A percentile compares a stretch with the other conserved stretches of the same genome.
Conservation (phyloP, 495 filamentous ascomycete genomes). For the Aspergillus baeticus region DNA sequence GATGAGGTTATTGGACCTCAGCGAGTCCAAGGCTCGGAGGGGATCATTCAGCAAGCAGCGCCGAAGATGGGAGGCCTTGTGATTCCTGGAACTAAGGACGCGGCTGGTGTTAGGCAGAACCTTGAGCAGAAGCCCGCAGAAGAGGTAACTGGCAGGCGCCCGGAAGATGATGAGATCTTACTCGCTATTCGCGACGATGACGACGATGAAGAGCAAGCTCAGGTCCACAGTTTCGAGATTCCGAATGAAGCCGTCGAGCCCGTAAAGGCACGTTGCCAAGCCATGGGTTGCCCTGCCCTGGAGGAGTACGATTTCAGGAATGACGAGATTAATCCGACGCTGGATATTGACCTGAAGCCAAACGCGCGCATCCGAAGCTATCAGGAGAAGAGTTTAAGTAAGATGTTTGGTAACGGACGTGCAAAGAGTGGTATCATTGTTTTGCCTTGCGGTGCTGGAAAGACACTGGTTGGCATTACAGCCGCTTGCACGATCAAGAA, state of each 20-base stretch:
- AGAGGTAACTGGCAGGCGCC: conserved; percentile 21
- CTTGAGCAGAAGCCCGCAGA: conserved; percentile 40
- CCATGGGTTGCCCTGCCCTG: conserved; percentile 80
- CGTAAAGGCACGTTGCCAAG: conserved; percentile 86
- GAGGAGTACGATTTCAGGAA: conserved; percentile 99
- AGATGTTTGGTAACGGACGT: conserved; percentile 98
- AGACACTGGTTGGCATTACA: conserved; percentile 95
- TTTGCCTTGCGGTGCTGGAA: conserved; percentile 93
- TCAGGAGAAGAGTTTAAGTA: conserved; percentile 94
- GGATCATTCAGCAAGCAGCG: conserved; percentile 74
- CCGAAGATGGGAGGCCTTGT: conserved; percentile 87
- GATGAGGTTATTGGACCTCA: conserved; percentile 68
- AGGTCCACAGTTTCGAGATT: conserved; percentile 95
- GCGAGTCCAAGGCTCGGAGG: conserved; percentile 62
- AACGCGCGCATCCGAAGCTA: conserved; percentile 84
- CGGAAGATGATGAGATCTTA: conserved; percentile 58
- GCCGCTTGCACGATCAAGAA: conserved; percentile 98
- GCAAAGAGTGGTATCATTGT: conserved; percentile 98
- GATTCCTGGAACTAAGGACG: conserved; percentile 93
- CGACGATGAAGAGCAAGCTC: conserved; percentile 86
- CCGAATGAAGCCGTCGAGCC: conserved; percentile 70
- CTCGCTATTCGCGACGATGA: conserved; percentile 71
- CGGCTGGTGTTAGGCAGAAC: conserved; percentile 76
- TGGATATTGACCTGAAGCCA: conserved; percentile 89
- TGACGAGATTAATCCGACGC: conserved; percentile 80